Evolutionary conservation across 345 rosid genomes (phyloP), one percentile per base, ranked within the genome.

Genomic region (Citrus unshiu): DNA sequence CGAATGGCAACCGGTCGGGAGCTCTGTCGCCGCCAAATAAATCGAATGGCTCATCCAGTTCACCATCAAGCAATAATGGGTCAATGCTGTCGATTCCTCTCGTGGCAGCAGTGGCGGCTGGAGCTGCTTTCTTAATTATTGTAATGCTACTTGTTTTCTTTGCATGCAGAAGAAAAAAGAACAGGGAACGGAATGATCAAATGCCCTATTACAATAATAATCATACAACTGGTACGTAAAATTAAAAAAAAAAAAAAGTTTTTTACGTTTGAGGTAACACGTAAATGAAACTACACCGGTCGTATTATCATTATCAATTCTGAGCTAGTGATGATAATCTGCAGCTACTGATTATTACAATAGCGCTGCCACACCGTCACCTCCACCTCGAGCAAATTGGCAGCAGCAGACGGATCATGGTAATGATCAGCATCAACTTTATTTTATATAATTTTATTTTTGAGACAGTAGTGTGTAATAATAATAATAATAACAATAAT

Each of bases 141-240:
- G 75, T 84, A 16, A 62, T 87, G 76, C n/a, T 91, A 13, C 73
- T 80, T 68, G 74, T 78, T 56, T 66, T 87, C 34, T 82, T 87
- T 27, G 78, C 88, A 60, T 79, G 86, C 76, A 83, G 84, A 54
- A 88, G 85, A 65, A 93, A 86, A 85, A 91, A 76, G 88, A 89
- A 81, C 74, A 84, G 79, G 77, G 62, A 74, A 63, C 81, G 81
- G 43, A 62, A 60, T 59, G 85, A 82, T 69, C 84, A 80, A 10
- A 80, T 83, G 83, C 80, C 80, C 25, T 85, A 85, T 69, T 85
- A 85, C 51, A 46, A 46, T 82, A 73, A 76, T 6, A 85, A 80
- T 79, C 80, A 66, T 12, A 66, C 81, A 68, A 67, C 65, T 57
- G 81, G 81, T 70, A 81, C 30, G 58, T 27, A 77, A 77, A 67